These are phyloP conservation scores for Yamadazyma blattariae DNA, from an alignment of 1,139 yeast species.

Conservation along the genomic window DNA sequence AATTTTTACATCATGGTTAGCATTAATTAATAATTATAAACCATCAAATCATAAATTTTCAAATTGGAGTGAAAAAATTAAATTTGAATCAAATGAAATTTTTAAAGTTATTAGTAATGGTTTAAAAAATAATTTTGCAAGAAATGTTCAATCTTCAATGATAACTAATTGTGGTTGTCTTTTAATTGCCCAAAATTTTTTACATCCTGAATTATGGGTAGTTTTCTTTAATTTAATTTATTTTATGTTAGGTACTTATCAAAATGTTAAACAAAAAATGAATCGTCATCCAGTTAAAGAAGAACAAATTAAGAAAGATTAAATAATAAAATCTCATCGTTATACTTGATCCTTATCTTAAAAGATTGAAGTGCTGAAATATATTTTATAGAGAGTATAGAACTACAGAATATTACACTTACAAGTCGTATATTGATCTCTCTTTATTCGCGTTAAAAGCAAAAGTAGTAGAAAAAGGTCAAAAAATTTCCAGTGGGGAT, in stretches of 20 bases:
- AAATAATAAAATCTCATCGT: too few species aligned
- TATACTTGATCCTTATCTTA: too few species aligned
- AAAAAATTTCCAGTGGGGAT: too few species aligned
- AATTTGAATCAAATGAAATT: slow-evolving; percentile 21
- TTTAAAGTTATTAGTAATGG: slow-evolving; percentile 27
- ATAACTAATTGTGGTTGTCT: slow-evolving; percentile 61
- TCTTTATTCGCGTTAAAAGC: too few species aligned
- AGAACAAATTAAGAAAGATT: too few species aligned
- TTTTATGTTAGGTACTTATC: slow-evolving; percentile 73
- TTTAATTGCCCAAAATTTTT: slow-evolving; percentile 69
- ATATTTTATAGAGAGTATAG: too few species aligned
- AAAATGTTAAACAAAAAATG: slow-evolving; percentile 46
- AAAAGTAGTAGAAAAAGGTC: too few species aligned
- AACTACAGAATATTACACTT: too few species aligned
- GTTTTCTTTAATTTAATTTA: slow-evolving; percentile 75
- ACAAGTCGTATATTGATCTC: too few species aligned
- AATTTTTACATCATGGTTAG: slow-evolving; percentile 54
- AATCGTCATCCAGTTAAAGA: background rate
- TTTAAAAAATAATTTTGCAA: slow-evolving; percentile 48
- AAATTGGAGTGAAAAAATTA: slow-evolving; percentile 7
- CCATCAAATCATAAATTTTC: slow-evolving; percentile 1
- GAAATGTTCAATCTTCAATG: slow-evolving; percentile 65
- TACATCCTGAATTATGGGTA: slow-evolving; percentile 79
- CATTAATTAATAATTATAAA: slow-evolving; percentile 40
- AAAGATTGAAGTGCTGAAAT: too few species aligned